Conservation (phyloP, 768 basidiomycete species). For the Tulasnella sp. region DNA sequence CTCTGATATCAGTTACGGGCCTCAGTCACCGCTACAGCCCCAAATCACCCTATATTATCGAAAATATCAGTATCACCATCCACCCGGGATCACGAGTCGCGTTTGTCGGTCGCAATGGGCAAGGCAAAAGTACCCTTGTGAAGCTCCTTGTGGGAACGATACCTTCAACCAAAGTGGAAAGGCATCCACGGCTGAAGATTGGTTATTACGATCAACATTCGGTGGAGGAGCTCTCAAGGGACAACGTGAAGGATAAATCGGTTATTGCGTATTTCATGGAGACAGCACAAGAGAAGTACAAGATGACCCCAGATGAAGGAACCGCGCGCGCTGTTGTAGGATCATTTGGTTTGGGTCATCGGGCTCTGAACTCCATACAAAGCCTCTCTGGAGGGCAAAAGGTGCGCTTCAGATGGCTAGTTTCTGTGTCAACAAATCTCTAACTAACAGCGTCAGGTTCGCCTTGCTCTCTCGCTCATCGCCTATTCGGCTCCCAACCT, state of each 20-base stretch:
- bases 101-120: constrained; percentile 57
- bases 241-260: constrained; percentile 41
- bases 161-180: constrained; percentile 51
- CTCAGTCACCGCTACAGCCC: constrained; percentile 46
- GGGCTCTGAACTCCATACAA: constrained; percentile 51
- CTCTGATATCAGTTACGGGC: constrained; percentile 43
- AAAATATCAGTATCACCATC: constrained; percentile 48
- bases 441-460: constrained; percentile 48
- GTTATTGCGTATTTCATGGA: constrained; percentile 44
- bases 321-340: constrained; percentile 51
- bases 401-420: constrained; percentile 40
- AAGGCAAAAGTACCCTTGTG: constrained; percentile 63
- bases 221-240: constrained; percentile 56
- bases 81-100: constrained; percentile 48
- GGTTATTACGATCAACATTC: constrained; percentile 67
- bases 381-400: constrained; percentile 62
- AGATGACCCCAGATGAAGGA: constrained; percentile 44
- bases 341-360: constrained; percentile 52
- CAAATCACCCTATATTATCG: constrained; percentile 41
- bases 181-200: constrained; percentile 58
- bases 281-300: constrained; percentile 37
- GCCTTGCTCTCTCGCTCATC: constrained; percentile 61
- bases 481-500: constrained; percentile 60
- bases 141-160: constrained; percentile 45
- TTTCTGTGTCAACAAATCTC: background rate